A percentile compares a stretch with the other conserved stretches of the same genome.
phyloP scores from a whole-genome alignment of 2,329 filamentous ascomycete species.

The Lachnellula occidentalis region DNA sequence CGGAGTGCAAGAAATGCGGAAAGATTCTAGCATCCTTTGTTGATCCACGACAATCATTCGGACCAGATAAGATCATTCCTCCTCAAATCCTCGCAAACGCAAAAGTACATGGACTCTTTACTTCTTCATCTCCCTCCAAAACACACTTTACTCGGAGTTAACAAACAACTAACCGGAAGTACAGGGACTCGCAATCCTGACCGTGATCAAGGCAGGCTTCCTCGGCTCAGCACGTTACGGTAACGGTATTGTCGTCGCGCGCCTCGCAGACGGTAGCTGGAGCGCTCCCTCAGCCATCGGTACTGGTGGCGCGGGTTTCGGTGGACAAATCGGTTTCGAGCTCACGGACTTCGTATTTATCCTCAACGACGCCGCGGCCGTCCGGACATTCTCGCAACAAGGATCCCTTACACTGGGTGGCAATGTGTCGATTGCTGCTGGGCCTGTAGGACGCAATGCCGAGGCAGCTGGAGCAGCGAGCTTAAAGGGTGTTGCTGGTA shows the following conservation, averaged over 20 bases:
- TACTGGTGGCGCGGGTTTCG: constrained; percentile 75
- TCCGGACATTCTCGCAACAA: constrained; percentile 89
- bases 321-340: constrained; percentile 82
- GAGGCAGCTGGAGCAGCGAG: constrained; percentile 94
- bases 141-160: not conserved
- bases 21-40: constrained; percentile 95
- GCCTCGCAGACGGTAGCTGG: constrained; percentile 72
- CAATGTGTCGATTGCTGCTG: constrained; percentile 93
- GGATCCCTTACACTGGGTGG: constrained; percentile 90
- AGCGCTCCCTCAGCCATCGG: constrained; percentile 77
- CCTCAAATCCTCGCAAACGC: constrained; percentile 83
- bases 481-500: constrained; percentile 78
- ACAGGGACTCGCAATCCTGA: constrained; percentile 75
- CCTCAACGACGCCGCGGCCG: constrained; percentile 82
- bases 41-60: constrained; percentile 87
- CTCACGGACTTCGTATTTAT: constrained; percentile 97
- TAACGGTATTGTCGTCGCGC: constrained; percentile 75
- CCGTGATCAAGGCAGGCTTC: constrained; percentile 82
- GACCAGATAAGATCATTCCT: constrained; percentile 95
- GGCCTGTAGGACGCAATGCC: constrained; percentile 88
- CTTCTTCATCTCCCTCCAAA: not conserved
- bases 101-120: constrained; percentile 54
- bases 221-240: constrained; percentile 77
- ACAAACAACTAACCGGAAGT: constrained; percentile 10
- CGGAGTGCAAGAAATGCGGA: constrained; percentile 94